Conservation (phyloP, 2,329 filamentous ascomycete genomes). For the Kalaharituber pfeilii region DNA sequence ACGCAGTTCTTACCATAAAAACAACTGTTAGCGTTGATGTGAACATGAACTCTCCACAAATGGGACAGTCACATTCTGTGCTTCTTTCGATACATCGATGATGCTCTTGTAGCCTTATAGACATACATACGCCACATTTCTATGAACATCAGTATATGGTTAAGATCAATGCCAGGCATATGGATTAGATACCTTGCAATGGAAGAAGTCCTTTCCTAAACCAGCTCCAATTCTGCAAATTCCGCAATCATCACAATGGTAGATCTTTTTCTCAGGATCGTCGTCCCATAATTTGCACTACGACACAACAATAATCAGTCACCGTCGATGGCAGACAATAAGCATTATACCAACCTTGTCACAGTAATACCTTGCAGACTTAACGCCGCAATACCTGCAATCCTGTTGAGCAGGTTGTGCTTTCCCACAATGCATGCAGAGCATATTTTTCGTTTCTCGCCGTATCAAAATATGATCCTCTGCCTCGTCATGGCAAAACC, state of each 20-base stretch:
- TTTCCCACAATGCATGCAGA: conserved; percentile 86
- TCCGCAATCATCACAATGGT: conserved; percentile 90
- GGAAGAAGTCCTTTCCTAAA: conserved; percentile 89
- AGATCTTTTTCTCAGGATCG: conserved; percentile 74
- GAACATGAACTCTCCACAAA: conserved; percentile 94
- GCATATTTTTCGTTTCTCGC: conserved; percentile 78
- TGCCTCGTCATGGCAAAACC: conserved; percentile 74
- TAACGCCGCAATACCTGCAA: conserved; percentile 59
- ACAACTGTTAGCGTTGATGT: conserved; percentile 75
- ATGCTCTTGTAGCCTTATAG: conserved; percentile 63
- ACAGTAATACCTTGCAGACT: conserved; percentile 81
- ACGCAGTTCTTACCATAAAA: conserved; percentile 43
- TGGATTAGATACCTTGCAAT: conserved; percentile 66
- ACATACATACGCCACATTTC: conserved; percentile 88
- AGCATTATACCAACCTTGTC: conserved; percentile 34
- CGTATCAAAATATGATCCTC: conserved; percentile 68
- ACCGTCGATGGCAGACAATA: not conserved
- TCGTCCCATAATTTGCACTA: conserved; percentile 92
- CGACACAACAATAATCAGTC: not conserved
- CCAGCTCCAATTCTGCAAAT: conserved; percentile 85
- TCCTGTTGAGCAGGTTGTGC: conserved; percentile 65
- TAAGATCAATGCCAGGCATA: not conserved
- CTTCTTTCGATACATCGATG: conserved; percentile 91
- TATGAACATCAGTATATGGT: conserved; percentile 25
- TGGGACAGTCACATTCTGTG: conserved; percentile 89